Percentiles rank a stretch among this genome's conserved stretches.
Evolutionary conservation across 225 moss, liverwort and hornwort genomes (phyloP).

Genomic region (Antitrichia curtipendula): DNA sequence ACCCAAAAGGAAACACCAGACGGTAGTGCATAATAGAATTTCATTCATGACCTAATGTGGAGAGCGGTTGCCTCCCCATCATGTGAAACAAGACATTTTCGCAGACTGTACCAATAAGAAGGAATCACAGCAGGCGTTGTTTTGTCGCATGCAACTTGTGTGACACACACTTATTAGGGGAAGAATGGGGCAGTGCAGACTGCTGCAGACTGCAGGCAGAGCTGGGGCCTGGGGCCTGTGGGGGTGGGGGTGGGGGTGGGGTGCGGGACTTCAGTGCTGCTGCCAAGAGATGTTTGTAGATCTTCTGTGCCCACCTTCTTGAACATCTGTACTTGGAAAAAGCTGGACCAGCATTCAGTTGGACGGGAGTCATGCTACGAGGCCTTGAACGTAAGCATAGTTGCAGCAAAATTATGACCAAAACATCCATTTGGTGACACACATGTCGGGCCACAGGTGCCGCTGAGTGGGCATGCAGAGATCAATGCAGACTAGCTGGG

Average conservation of each 20-base stretch:
- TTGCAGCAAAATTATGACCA: not conserved
- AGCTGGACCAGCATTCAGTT: not conserved
- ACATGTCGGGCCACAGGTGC: not conserved
- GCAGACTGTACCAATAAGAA: not conserved
- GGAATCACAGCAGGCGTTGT: not conserved
- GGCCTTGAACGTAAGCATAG: too few relatives aligned
- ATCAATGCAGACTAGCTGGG: not conserved
- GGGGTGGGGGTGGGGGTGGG: not conserved
- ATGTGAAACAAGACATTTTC: not conserved
- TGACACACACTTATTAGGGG: not conserved
- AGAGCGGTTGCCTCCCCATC: not conserved
- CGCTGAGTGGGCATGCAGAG: not conserved
- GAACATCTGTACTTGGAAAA: not conserved
- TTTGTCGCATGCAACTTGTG: not conserved
- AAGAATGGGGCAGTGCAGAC: not conserved
- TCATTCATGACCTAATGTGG: not conserved
- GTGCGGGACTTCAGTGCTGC: not conserved
- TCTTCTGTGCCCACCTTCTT: not conserved
- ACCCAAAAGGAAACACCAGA: not conserved
- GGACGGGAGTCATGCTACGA: not conserved
- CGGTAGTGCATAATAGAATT: not conserved
- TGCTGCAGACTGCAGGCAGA: not conserved
- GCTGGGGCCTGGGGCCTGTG: not conserved
- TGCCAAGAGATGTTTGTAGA: not conserved
- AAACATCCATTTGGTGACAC: not conserved